Evolutionary conservation across 2,329 filamentous ascomycete genomes (phyloP), one percentile per base, ranked within the genome.

Genomic region (Fusarium hostae): DNA sequence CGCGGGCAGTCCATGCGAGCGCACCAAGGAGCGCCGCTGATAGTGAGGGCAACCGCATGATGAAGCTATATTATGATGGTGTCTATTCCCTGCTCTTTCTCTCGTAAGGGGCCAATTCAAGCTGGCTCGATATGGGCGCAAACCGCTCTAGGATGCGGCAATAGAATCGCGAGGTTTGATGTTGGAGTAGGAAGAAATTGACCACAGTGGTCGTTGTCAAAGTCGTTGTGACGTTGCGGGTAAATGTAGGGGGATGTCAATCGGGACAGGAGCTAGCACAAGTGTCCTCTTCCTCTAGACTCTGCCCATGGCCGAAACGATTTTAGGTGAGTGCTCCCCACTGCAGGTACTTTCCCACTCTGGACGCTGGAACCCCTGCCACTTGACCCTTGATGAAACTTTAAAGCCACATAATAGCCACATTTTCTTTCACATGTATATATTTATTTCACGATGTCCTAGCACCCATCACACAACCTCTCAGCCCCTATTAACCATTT

Each of bases 11-110:
- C 79, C 86, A 86, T 67, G 87, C 83, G 69, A 84, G 80, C 61
- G 85, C 83, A 77, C 85, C 85, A 76, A 87, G 80, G 78, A 86
- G 82, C 78, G 83, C 80, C 73, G 84, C 82, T 73, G 84, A 82
- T 77, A 87, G 74, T 68, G 80, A 82, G 64, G 82, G 81, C 76
- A 85, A 79, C 82, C 85, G 81, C 85, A 87, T 87, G 72, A 76
- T 83, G 77, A 72, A 68, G 59, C 66, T 74, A 51, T 58, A 41
- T 54, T 61, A 20, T 58, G 13, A 28, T 12, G 26, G 63, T 52
- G 58, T 63, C 45, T 61, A 50, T 48, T 59, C 50, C 55, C 41
- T 48, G 54, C 32, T 58, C 44, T 48, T 70, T 68, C 51, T 69
- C 60, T 66, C 40, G 59, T 59, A 63, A 65, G 56, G 63, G 34